A percentile compares a stretch with the other conserved stretches of the same genome.
These are phyloP conservation scores for Aspergillus caelatus DNA, from an alignment of 2,329 filamentous ascomycete genomes.

Conservation along the genomic window DNA sequence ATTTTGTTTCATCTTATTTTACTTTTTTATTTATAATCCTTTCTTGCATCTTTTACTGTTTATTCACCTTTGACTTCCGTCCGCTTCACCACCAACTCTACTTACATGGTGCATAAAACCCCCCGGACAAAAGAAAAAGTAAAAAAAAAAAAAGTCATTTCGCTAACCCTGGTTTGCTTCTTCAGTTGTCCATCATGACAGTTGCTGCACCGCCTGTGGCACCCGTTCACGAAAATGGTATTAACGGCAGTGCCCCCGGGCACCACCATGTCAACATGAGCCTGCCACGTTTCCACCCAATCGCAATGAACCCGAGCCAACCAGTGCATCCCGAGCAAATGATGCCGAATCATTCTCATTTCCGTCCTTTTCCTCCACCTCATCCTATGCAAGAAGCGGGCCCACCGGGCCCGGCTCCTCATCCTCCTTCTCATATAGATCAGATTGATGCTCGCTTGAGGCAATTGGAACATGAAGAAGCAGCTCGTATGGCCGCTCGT, in stretches of 20 bases:
- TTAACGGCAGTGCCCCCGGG: conserved; percentile 29
- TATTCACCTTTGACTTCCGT: background rate
- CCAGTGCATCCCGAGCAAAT: conserved; percentile 36
- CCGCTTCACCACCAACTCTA: conserved; percentile 1
- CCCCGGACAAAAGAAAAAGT: background rate
- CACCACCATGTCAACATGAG: conserved; percentile 33
- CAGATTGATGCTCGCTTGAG: conserved; percentile 43
- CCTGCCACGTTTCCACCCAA: conserved; percentile 43
- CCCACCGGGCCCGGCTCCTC: conserved; percentile 26
- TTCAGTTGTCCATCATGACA: conserved; percentile 33
- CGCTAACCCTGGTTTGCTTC: conserved; percentile 15
- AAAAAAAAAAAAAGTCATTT: conserved; percentile 5
- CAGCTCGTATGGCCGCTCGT: conserved; percentile 40
- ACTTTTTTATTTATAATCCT: background rate
- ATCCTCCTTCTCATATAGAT: conserved; percentile 34
- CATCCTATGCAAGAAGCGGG: conserved; percentile 33
- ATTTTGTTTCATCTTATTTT: background rate
- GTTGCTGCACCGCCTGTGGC: conserved; percentile 39
- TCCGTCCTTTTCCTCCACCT: conserved; percentile 34
- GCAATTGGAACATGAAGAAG: conserved; percentile 45
- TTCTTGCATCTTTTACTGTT: background rate
- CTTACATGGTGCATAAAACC: conserved; percentile 7
- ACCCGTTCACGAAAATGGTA: conserved; percentile 36
- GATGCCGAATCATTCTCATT: conserved; percentile 37
- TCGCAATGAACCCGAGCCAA: conserved; percentile 44